phyloP scores from a whole-genome alignment of 306 rosid genomes.

The Crotalaria pallida region DNA sequence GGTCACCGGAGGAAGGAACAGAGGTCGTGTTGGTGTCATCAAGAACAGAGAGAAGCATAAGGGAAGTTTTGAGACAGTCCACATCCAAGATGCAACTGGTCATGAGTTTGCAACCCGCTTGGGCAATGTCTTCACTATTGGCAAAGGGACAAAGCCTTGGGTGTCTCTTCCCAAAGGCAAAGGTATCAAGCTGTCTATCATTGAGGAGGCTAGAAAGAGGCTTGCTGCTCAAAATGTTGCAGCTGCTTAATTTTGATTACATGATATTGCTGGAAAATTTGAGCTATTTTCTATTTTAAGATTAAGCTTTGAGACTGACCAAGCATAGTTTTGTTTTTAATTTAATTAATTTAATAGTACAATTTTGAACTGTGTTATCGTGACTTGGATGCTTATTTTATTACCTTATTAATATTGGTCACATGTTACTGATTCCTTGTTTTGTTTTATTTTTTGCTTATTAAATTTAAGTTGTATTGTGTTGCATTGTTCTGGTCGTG shows the following conservation, averaged over 20 bases:
- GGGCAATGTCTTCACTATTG: conserved; percentile 55
- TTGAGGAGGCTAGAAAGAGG: conserved; percentile 72
- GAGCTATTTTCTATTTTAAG: not conserved
- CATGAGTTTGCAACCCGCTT: conserved; percentile 60
- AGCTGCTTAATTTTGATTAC: conserved; percentile 18
- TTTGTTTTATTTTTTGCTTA: too few species aligned
- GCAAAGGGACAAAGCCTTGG: conserved; percentile 64
- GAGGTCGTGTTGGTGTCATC: conserved; percentile 71
- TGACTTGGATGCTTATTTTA: not conserved
- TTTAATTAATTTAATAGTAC: not conserved
- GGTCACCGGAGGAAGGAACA: conserved; percentile 79
- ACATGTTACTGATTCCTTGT: not conserved
- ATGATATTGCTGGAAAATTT: not conserved
- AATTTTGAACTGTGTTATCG: not conserved
- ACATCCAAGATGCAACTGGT: conserved; percentile 62
- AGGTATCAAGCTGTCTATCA: conserved; percentile 67
- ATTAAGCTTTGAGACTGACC: not conserved
- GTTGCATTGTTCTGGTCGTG: too few species aligned
- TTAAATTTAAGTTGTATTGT: too few species aligned
- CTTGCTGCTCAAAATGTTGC: conserved; percentile 37
- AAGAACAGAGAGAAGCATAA: conserved; percentile 69
- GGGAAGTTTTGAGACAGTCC: conserved; percentile 67
- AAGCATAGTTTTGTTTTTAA: not conserved
- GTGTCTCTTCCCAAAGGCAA: conserved; percentile 59
- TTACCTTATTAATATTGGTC: not conserved